Conservation (phyloP, 2,329 filamentous ascomycete genomes). For the Trichoderma atrobrunneum region DNA sequence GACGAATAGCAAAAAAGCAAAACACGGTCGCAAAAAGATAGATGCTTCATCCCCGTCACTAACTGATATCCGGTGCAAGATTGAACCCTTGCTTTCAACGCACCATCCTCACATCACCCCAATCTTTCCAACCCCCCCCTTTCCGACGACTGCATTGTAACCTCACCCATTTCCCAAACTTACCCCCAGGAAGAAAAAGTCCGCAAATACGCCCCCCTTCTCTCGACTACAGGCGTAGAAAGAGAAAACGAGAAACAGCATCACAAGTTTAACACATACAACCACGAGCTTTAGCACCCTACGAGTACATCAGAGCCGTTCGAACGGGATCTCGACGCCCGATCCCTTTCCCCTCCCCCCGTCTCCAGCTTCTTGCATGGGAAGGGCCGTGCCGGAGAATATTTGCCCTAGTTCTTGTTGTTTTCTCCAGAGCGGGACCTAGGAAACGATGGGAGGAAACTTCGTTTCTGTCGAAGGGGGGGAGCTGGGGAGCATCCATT, state of each 20-base stretch:
- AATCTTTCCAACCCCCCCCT: neutral
- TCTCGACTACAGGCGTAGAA: neutral
- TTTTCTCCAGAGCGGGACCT: neutral
- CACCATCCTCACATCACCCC: neutral
- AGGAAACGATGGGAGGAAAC: neutral
- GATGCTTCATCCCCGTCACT: neutral
- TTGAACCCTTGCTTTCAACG: neutral
- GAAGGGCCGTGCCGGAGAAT: neutral
- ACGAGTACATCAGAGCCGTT: neutral
- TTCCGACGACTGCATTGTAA: neutral
- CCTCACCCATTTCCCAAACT: neutral
- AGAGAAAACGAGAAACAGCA: neutral
- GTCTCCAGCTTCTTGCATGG: neutral
- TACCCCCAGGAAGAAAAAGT: neutral
- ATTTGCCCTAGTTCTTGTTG: neutral
- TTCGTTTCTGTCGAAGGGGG: neutral
- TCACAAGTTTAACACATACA: neutral
- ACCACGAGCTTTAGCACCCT: conserved; percentile 2
- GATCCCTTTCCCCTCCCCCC: neutral
- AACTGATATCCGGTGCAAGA: neutral
- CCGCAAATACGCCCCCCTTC: neutral
- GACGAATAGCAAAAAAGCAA: neutral
- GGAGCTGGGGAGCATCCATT: neutral
- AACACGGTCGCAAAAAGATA: neutral
- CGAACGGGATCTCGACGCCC: neutral